Conservation (phyloP, 495 filamentous ascomycete genomes). For the Letharia columbiana region DNA sequence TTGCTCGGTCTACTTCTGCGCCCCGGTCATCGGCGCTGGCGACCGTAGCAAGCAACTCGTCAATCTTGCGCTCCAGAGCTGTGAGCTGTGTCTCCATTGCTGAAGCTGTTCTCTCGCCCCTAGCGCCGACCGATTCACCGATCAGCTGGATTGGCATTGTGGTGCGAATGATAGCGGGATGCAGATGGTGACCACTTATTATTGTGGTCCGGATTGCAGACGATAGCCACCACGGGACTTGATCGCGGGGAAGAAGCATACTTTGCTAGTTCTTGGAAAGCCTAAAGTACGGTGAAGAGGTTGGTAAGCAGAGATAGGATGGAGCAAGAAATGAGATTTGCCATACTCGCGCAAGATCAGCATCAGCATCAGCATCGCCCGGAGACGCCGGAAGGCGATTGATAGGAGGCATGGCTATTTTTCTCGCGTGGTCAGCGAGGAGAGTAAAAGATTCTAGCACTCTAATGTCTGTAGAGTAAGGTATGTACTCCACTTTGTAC, state of each 20-base stretch:
- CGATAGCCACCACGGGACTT: conserved; percentile 11
- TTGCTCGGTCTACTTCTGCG: background rate
- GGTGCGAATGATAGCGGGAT: background rate
- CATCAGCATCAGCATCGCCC: background rate
- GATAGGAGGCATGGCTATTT: background rate
- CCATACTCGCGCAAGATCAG: conserved; percentile 22
- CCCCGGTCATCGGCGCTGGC: conserved; percentile 35
- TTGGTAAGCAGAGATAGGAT: conserved; percentile 8
- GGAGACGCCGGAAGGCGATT: background rate
- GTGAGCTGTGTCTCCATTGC: conserved; percentile 48
- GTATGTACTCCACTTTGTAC: no score
- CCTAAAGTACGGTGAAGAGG: conserved; percentile 17
- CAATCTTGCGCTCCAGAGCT: conserved; percentile 48
- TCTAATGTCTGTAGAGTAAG: no score
- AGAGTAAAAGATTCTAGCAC: no score
- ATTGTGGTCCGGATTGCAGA: background rate
- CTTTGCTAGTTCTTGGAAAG: conserved; percentile 35
- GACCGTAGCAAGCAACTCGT: conserved; percentile 47
- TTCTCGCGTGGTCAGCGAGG: background rate
- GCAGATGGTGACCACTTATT: background rate
- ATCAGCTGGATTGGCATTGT: background rate
- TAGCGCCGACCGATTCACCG: conserved; percentile 16
- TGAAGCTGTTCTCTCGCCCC: conserved; percentile 49
- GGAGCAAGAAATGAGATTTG: background rate
- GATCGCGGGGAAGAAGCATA: conserved; percentile 16